Base-by-base conservation (phyloP, 495 filamentous ascomycete genomes). In the Daldinia loculata region DNA sequence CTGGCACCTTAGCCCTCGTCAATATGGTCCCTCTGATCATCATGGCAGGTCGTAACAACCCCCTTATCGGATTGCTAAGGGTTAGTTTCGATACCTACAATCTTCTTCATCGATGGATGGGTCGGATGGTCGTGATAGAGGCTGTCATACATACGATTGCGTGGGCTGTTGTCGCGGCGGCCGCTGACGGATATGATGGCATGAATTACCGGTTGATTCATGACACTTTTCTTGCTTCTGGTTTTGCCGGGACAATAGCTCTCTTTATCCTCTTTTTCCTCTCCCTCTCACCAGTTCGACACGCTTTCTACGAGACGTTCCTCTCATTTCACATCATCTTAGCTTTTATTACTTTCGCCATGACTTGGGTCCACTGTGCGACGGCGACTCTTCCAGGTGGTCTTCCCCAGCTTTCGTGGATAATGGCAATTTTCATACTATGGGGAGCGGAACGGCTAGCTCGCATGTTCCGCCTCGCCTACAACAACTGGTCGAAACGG, bases 221-320 rank as follows among this genome's bases (percentile, higher is more conserved):
- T 26, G 84, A 85, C 75, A 81, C 79, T 8, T 92, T 93, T 73
- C 81, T 92, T 55, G 75, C 82, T 12, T 87, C 79, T 22, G 82
- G 84, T 14, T 78, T 81, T 11, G 70, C 85, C 26, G 86, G 83
- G 6, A 85, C 87, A 14, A 75, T 87, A 15, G 86, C 85, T 14
- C 80, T 94, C 63, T 68, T 84, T 38, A 70, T 91, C 66, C 73
- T 93, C 34, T 66, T 90, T 27, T 71, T 93, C 48, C 66, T 86
- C 24, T 91, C 94, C 29, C 82, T 90, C 12, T 92, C 92, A 1
- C 87, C 92, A 4, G 72, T 99, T 48, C 89, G 95, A 38, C 95
- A 97, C 78, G 94, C 95, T 17, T 97, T 97, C 80, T 98, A 99
- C 79, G 96, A 98, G 80, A 92, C 91, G 0, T 99, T 98, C 81